Conservation (phyloP, 140 eudicot genomes). For the Artemisia princeps region DNA sequence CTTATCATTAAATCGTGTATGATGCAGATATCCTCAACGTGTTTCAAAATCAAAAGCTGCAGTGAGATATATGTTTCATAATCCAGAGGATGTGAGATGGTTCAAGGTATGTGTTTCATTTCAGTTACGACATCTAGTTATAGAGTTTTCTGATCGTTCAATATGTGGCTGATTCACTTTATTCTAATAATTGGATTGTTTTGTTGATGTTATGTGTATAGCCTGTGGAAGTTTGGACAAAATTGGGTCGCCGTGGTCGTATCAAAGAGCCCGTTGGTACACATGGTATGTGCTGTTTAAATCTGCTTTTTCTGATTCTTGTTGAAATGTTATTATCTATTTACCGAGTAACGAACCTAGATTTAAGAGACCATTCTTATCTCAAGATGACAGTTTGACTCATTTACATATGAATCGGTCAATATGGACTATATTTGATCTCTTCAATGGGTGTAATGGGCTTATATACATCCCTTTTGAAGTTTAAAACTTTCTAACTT, state of each 20-base stretch:
- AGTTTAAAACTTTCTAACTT: no score
- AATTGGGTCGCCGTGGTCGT: slow-evolving; percentile 94
- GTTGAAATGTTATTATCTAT: background rate
- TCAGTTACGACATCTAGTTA: background rate
- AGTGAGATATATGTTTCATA: slow-evolving; percentile 90
- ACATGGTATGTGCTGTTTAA: slow-evolving; percentile 51
- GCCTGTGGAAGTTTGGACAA: slow-evolving; percentile 96
- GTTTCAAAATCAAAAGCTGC: slow-evolving; percentile 87
- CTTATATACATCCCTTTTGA: no score
- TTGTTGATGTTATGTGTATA: slow-evolving; percentile 26
- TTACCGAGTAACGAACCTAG: no score
- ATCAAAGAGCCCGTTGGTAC: slow-evolving; percentile 95
- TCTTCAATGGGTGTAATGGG: no score
- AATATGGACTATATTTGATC: no score
- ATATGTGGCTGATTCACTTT: background rate
- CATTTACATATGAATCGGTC: no score
- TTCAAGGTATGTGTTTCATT: slow-evolving; percentile 56
- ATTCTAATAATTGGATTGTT: background rate
- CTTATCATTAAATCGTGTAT: background rate
- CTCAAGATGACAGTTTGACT: no score
- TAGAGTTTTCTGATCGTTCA: background rate
- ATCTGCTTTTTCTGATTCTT: background rate
- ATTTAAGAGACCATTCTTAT: no score
- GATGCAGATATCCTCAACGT: slow-evolving; percentile 88
- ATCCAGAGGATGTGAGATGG: slow-evolving; percentile 96